Base-by-base conservation (phyloP, 257 asterid genomes). In the Salvia miltiorrhiza region DNA sequence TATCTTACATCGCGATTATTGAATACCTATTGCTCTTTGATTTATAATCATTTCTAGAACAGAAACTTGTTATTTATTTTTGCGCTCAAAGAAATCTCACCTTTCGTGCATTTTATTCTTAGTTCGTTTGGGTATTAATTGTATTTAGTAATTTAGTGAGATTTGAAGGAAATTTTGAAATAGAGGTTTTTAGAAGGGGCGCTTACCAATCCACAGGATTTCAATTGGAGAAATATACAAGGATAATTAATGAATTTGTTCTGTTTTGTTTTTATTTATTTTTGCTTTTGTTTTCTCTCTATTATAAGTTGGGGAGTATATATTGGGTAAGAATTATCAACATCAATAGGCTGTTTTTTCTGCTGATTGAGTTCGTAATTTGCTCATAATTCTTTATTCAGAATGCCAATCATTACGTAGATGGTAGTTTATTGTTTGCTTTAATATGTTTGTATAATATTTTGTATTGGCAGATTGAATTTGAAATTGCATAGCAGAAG, bases 401-500 rank as follows among this genome's bases (percentile, higher is more conserved):
- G 14, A 3, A 40, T 30, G 59, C 61, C 13, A 17, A 20, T 11
- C 45, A 33, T 20, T 5, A 19, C 5, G 49, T 30, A 7, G 10
- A 19, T 68, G 20, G n/a, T 55, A 21, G 52, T 53, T 39, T 4
- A 20, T 23, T 37, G 5, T 20, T 30, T 17, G 23, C 3, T 45
- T 20, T 10, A 14, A 57, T 28, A 28, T 56, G n/a, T 21, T 21
- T 16, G 9, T 16, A 5, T 11, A 3, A 30, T 4, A 48, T 12
- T 8, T 48, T 8, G 33, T 30, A 7, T 59, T 80, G 58, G 65
- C 76, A 81, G 85, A 79, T 43, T 56, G 41, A 44, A 2, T 0
- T n/a, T n/a, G 72, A 65, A 50, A 70, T 70, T 33, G 48, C 17
- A 61, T 54, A 30, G 65, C 28, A 43, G 74, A 75, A 64, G 73